Percentiles rank a stretch among this genome's conserved stretches.
phyloP scores from a whole-genome alignment of 108 stramenopile genomes.

The Skeletonema menzelii region DNA sequence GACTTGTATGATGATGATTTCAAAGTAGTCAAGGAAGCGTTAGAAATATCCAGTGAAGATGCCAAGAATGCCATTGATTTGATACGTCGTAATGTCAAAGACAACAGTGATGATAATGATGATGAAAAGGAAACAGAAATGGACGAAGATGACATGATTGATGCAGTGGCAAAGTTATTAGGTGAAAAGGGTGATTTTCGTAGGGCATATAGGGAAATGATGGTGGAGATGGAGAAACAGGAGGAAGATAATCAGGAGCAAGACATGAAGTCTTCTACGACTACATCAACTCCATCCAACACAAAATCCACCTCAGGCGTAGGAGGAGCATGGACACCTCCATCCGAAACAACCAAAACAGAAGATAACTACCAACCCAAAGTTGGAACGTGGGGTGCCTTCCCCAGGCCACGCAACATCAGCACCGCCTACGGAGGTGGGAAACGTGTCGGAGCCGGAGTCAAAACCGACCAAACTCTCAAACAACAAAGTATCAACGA shows the following conservation, averaged over 20 bases:
- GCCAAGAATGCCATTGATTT: conserved; percentile 39
- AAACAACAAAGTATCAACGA: conserved; percentile 40
- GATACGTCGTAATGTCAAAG: conserved; percentile 43
- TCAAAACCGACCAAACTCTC: conserved; percentile 39
- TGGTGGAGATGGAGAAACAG: conserved; percentile 4
- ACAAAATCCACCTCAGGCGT: conserved; percentile 67
- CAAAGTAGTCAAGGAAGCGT: conserved; percentile 30
- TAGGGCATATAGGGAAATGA: conserved; percentile 18
- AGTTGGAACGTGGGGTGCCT: conserved; percentile 88
- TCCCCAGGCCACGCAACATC: conserved; percentile 92
- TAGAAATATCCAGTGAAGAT: conserved; percentile 19
- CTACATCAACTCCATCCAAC: background rate
- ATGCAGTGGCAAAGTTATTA: conserved; percentile 54
- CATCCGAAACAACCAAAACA: conserved; percentile 7
- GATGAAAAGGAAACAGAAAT: conserved; percentile 47
- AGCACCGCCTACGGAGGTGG: conserved; percentile 93
- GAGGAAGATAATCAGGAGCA: background rate
- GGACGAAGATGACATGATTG: conserved; percentile 72
- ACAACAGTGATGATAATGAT: conserved; percentile 36
- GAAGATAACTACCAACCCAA: conserved; percentile 68
- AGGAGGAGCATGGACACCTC: conserved; percentile 66
- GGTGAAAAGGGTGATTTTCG: conserved; percentile 41
- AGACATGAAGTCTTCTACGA: background rate
- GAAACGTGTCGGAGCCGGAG: conserved; percentile 74
- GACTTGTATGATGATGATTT: conserved; percentile 18